These are phyloP conservation scores for Candida coquimbonensis DNA, from an alignment of 805 yeast species.

Conservation along the genomic window DNA sequence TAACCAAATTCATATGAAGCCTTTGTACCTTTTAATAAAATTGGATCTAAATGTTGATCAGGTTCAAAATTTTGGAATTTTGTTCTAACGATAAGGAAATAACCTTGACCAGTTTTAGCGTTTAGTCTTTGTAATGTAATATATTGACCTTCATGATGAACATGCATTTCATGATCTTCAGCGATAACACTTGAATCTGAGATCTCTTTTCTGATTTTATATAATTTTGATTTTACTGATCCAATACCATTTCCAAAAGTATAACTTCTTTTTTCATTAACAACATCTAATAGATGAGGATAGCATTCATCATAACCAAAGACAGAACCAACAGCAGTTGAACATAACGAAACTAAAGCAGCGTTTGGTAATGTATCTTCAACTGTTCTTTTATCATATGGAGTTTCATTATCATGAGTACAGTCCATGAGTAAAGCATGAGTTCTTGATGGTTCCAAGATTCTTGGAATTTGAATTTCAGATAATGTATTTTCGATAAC, in stretches of 20 bases:
- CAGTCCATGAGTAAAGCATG: constrained; percentile 97
- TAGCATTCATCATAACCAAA: constrained; percentile 92
- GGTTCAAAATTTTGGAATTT: constrained; percentile 43
- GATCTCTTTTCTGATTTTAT: constrained; percentile 49
- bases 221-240: constrained; percentile 54
- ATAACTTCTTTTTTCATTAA: constrained; percentile 64
- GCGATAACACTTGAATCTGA: constrained; percentile 39
- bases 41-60: constrained; percentile 53
- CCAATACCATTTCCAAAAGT: constrained; percentile 60
- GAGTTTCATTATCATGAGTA: constrained; percentile 92
- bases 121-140: constrained; percentile 85
- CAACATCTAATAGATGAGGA: constrained; percentile 76
- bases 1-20: constrained; percentile 55
- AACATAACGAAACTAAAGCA: constrained; percentile 86
- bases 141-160: constrained; percentile 89
- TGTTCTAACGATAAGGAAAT: constrained; percentile 81
- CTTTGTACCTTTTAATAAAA: constrained; percentile 50
- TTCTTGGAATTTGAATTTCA: constrained; percentile 61
- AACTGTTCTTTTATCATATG: constrained; percentile 81
- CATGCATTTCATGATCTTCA: constrained; percentile 82
- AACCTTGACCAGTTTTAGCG: constrained; percentile 80
- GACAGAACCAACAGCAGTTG: constrained; percentile 90
- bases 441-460: constrained; percentile 64
- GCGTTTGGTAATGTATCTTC: constrained; percentile 95
- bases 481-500: constrained; percentile 32